Conservation (phyloP, 306 rosid species). For the Begonia masoniana region DNA sequence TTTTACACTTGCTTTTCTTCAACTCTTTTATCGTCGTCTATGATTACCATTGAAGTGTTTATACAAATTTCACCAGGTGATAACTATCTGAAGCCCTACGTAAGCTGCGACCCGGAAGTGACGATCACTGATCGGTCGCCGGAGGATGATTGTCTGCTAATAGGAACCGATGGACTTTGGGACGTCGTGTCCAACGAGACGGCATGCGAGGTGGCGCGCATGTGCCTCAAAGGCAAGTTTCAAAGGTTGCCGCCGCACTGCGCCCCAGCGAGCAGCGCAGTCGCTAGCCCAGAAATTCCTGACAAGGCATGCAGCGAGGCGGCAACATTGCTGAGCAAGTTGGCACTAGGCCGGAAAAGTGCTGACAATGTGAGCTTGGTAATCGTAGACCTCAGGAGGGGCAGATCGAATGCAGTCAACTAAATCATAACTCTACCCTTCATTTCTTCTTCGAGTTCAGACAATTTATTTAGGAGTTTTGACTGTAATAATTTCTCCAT, state of each 20-base stretch:
- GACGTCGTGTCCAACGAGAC: constrained; percentile 44
- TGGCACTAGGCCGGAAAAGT: constrained; percentile 43
- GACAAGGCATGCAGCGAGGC: constrained; percentile 39
- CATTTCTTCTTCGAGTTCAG: no score
- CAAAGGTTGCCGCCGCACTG: constrained; percentile 2
- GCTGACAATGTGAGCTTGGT: constrained; percentile 41
- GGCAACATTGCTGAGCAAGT: constrained; percentile 35
- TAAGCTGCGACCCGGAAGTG: constrained; percentile 44
- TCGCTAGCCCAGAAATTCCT: background rate
- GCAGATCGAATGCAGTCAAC: constrained; percentile 1
- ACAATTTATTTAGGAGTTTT: no score
- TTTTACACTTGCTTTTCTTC: background rate
- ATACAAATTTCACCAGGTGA: constrained; percentile 21
- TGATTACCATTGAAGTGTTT: background rate
- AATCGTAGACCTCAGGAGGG: constrained; percentile 29
- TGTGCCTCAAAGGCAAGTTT: constrained; percentile 24
- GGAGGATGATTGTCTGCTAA: constrained; percentile 37
- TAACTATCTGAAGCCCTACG: constrained; percentile 45
- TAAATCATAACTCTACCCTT: no score
- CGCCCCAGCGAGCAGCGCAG: background rate
- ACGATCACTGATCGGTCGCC: constrained; percentile 32
- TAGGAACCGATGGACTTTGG: constrained; percentile 55
- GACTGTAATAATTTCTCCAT: no score
- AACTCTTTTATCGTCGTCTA: background rate
- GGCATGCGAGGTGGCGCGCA: constrained; percentile 44